Percentiles rank a stretch among this genome's conserved stretches.
Conservation (phyloP, 495 filamentous ascomycete genomes). For the Neurospora cerealis region DNA sequence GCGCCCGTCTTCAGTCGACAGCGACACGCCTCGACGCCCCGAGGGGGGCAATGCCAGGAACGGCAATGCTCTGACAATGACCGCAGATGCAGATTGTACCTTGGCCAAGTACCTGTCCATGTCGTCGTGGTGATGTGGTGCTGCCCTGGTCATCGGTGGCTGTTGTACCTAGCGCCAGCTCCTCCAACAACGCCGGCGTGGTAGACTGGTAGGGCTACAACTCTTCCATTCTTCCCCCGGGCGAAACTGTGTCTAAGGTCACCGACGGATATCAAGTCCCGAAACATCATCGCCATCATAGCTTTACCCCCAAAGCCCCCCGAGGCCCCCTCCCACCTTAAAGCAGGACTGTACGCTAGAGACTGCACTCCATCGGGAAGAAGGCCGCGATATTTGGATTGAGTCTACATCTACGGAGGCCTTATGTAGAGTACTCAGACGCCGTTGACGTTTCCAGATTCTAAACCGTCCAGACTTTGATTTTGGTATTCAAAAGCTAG, state of each 20-base stretch:
- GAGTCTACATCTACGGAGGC: background rate
- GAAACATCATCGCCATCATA: background rate
- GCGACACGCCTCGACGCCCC: background rate
- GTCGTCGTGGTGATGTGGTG: background rate
- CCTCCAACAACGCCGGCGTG: background rate
- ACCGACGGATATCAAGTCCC: background rate
- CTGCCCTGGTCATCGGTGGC: background rate
- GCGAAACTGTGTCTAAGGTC: background rate
- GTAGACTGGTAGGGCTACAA: background rate
- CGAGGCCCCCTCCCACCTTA: background rate
- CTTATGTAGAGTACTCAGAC: background rate
- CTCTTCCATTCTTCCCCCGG: background rate
- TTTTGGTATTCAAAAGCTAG: background rate
- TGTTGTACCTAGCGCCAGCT: background rate
- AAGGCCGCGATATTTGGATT: background rate
- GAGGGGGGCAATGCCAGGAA: background rate
- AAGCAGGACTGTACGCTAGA: background rate
- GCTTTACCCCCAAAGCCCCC: background rate
- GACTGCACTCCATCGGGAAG: background rate
- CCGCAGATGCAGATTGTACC: background rate
- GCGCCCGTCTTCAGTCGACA: background rate
- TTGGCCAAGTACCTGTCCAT: background rate
- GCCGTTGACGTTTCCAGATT: background rate
- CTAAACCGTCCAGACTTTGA: background rate
- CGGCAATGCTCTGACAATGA: background rate